These are phyloP conservation scores for Xylaria nigripes DNA, from an alignment of 495 filamentous ascomycete genomes.

Conservation along the genomic window DNA sequence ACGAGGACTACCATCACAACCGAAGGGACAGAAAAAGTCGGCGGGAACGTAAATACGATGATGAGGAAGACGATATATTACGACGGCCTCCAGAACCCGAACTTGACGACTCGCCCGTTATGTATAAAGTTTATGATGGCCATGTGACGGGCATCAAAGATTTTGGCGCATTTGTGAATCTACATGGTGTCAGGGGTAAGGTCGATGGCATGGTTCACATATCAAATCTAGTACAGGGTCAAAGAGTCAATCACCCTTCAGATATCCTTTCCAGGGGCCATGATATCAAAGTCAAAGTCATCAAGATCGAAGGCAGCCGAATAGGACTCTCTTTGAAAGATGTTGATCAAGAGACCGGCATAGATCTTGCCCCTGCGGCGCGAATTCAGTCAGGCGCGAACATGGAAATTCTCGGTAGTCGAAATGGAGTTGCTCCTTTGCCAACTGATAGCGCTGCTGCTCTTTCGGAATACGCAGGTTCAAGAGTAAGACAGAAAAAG, in stretches of 20 bases:
- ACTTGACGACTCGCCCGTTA: constrained; percentile 65
- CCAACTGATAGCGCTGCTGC: constrained; percentile 45
- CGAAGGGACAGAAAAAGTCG: constrained; percentile 35
- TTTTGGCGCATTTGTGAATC: constrained; percentile 91
- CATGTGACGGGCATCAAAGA: constrained; percentile 86
- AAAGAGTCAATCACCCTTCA: constrained; percentile 82
- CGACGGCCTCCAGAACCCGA: constrained; percentile 66
- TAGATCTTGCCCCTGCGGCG: constrained; percentile 72
- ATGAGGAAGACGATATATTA: constrained; percentile 49
- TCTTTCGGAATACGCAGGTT: constrained; percentile 49
- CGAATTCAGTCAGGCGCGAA: constrained; percentile 88
- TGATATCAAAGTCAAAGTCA: constrained; percentile 84
- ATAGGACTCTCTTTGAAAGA: constrained; percentile 96
- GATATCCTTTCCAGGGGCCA: constrained; percentile 78
- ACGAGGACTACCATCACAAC: constrained; percentile 19
- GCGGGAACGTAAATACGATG: constrained; percentile 41
- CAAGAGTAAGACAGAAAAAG: constrained; percentile 61
- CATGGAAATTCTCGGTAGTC: constrained; percentile 67
- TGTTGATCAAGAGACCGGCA: constrained; percentile 83
- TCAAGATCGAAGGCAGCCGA: constrained; percentile 70
- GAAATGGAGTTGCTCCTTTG: constrained; percentile 42
- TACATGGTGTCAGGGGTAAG: constrained; percentile 78
- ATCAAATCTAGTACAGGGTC: constrained; percentile 84
- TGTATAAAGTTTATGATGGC: constrained; percentile 87
- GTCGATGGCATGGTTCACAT: constrained; percentile 92